phyloP scores from a whole-genome alignment of 2,329 filamentous ascomycete genomes.

The Colletotrichum sublineola region DNA sequence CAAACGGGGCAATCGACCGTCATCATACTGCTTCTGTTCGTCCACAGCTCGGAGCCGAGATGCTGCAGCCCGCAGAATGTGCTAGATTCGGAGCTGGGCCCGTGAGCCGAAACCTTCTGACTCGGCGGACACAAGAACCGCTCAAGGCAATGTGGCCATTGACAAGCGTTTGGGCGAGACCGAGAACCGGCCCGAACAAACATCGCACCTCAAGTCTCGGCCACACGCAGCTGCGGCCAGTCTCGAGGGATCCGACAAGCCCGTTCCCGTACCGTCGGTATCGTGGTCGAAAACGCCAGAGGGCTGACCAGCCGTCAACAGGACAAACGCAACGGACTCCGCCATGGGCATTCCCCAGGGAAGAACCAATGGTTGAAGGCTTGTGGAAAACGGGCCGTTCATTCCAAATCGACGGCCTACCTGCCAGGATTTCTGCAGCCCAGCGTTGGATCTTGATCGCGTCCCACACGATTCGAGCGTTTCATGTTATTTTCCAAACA shows the following conservation, averaged over 20 bases:
- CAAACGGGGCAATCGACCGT: conserved; percentile 26
- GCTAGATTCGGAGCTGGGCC: conserved; percentile 2
- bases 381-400: conserved; percentile 21
- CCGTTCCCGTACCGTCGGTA: not conserved
- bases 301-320: not conserved
- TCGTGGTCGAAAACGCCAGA: not conserved
- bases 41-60: conserved; percentile 30
- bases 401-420: conserved; percentile 31
- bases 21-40: conserved; percentile 21
- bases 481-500: conserved; percentile 38
- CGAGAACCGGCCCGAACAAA: not conserved
- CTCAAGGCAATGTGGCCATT: not conserved
- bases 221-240: not conserved
- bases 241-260: not conserved
- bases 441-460: conserved; percentile 38
- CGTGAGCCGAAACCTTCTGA: conserved; percentile 9
- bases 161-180: not conserved
- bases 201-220: not conserved
- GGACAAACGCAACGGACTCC: not conserved
- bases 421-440: conserved; percentile 22
- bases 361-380: not conserved
- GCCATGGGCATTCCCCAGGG: not conserved
- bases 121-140: conserved; percentile 12
- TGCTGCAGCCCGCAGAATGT: conserved; percentile 26
- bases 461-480: conserved; percentile 35